phyloP scores from a whole-genome alignment of 164 flowering plant species.

The Taxillus chinensis region DNA sequence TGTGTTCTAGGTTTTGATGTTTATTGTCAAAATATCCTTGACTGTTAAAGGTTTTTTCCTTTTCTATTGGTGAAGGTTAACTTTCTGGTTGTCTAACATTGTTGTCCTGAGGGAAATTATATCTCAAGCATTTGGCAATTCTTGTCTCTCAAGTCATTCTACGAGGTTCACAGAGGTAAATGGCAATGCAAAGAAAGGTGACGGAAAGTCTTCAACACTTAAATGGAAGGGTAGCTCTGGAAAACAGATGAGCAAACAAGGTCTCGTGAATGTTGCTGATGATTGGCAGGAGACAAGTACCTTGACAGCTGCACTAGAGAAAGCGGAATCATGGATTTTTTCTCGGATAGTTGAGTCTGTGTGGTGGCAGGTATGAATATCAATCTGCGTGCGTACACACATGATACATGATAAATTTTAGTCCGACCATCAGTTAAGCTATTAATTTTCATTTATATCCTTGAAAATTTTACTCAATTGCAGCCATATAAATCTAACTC shows the following conservation, averaged over 20 bases:
- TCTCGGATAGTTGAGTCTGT: constrained; percentile 90
- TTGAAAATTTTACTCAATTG: too few species aligned
- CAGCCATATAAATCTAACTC: too few species aligned
- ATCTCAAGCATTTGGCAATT: constrained; percentile 72
- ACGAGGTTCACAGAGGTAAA: constrained; percentile 32
- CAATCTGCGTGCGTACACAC: too few species aligned
- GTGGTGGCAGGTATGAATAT: constrained; percentile 89
- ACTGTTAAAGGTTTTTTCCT: background rate
- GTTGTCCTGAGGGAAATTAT: constrained; percentile 81
- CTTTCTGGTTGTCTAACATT: constrained; percentile 92
- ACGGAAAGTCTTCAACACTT: constrained; percentile 25
- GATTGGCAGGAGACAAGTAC: constrained; percentile 95
- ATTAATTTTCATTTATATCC: too few species aligned
- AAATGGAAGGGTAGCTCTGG: constrained; percentile 42
- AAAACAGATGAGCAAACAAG: constrained; percentile 36
- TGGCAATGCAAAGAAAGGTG: constrained; percentile 31
- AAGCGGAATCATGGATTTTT: constrained; percentile 91
- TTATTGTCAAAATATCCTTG: background rate
- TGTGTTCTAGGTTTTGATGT: background rate
- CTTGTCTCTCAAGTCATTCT: constrained; percentile 32
- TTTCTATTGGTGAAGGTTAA: constrained; percentile 43
- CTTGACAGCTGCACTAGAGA: constrained; percentile 68
- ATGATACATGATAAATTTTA: too few species aligned
- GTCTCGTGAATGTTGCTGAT: constrained; percentile 38
- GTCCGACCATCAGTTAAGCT: too few species aligned